These are phyloP conservation scores for Teunomyces funiuensis DNA, from an alignment of 805 yeast genomes.

Conservation along the genomic window DNA sequence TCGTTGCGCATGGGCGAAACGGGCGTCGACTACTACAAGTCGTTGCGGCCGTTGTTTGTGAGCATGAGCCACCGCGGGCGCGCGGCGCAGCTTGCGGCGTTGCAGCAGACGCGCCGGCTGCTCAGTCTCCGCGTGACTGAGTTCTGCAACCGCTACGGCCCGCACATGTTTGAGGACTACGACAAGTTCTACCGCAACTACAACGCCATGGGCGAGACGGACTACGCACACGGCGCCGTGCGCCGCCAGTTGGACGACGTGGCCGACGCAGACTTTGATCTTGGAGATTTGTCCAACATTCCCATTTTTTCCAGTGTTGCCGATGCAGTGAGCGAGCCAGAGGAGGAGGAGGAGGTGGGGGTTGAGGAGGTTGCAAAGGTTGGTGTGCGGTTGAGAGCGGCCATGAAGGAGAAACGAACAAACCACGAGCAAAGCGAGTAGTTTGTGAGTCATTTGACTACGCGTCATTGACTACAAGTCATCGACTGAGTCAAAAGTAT, in stretches of 20 bases:
- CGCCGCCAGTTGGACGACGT: conserved; percentile 1
- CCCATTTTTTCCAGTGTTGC: conserved; percentile 38
- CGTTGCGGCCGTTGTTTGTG: conserved; percentile 37
- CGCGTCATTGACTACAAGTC: too few relatives aligned
- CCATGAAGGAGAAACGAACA: background rate
- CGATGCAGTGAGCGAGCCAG: too few relatives aligned
- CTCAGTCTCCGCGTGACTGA: conserved; percentile 31
- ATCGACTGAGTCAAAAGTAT: too few relatives aligned
- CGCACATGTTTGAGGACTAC: conserved; percentile 39
- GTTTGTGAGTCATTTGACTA: too few relatives aligned
- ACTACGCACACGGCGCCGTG: conserved; percentile 3
- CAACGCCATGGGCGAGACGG: conserved; percentile 9
- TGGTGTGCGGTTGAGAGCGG: conserved; percentile 4
- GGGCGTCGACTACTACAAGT: conserved; percentile 42
- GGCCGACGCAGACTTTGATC: conserved; percentile 10
- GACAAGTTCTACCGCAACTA: conserved; percentile 30
- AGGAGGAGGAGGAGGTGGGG: too few relatives aligned
- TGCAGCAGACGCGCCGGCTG: conserved; percentile 27
- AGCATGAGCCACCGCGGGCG: conserved; percentile 31
- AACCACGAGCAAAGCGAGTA: too few relatives aligned
- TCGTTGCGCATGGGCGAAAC: conserved; percentile 42
- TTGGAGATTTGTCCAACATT: conserved; percentile 26
- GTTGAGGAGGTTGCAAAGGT: background rate
- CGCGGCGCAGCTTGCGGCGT: conserved; percentile 29
- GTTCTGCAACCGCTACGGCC: conserved; percentile 39